Conservation (phyloP, 1,284 basidiomycete species). For the Malassezia sympodialis region DNA sequence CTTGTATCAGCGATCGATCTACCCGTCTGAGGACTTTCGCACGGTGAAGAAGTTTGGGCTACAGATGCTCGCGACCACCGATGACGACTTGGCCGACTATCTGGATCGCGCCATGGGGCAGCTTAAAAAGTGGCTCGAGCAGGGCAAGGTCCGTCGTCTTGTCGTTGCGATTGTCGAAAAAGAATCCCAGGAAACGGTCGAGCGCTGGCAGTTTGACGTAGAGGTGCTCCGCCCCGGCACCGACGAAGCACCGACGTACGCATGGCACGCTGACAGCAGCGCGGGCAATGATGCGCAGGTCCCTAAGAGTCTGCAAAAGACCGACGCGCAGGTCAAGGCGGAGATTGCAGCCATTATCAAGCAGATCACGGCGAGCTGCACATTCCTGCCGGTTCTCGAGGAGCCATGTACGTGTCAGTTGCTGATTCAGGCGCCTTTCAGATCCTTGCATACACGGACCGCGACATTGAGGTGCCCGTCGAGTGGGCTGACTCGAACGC, state of each 20-base stretch:
- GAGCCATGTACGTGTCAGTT: constrained; percentile 66
- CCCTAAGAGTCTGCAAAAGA: constrained; percentile 48
- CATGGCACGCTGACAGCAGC: background rate
- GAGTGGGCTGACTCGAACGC: constrained; percentile 92
- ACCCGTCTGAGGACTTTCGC: constrained; percentile 87
- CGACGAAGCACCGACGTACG: constrained; percentile 11
- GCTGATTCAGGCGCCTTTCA: constrained; percentile 59
- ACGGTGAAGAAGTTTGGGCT: constrained; percentile 80
- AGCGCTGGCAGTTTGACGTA: constrained; percentile 97
- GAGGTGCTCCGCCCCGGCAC: constrained; percentile 55
- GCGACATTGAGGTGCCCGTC: constrained; percentile 65
- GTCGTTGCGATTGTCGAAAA: constrained; percentile 93
- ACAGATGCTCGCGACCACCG: constrained; percentile 85
- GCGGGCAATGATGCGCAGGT: background rate
- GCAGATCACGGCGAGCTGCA: constrained; percentile 92
- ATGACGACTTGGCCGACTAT: constrained; percentile 83
- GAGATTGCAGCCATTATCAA: constrained; percentile 97
- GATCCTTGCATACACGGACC: constrained; percentile 72
- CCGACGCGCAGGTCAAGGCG: constrained; percentile 83
- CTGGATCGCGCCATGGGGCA: constrained; percentile 81
- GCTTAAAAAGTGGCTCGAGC: constrained; percentile 66
- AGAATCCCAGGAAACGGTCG: constrained; percentile 78
- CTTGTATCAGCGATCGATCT: constrained; percentile 90
- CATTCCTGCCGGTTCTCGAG: constrained; percentile 86
- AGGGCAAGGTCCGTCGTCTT: constrained; percentile 76